These are phyloP conservation scores for Prunus kanzakura DNA, from an alignment of 306 rosid species.

Conservation along the genomic window DNA sequence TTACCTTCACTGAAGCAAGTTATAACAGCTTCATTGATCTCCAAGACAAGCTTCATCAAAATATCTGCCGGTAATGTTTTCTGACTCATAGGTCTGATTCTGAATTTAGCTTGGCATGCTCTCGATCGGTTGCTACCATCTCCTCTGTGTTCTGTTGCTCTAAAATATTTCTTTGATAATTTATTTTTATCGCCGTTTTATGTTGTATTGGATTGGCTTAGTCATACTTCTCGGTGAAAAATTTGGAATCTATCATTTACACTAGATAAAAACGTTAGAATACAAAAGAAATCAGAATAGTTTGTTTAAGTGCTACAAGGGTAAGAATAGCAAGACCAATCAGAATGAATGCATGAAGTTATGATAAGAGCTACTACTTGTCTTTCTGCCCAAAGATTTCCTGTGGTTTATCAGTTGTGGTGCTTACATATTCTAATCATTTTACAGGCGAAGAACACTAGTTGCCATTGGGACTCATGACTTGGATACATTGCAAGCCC, in stretches of 20 bases:
- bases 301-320: background rate
- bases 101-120: slow-evolving; percentile 7
- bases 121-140: background rate
- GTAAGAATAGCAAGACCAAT: background rate
- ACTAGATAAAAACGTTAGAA: background rate
- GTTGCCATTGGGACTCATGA: slow-evolving; percentile 99
- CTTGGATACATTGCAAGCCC: slow-evolving; percentile 72
- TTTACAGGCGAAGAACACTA: slow-evolving; percentile 75
- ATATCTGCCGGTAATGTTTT: slow-evolving; percentile 80
- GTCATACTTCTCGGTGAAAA: no score
- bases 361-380: background rate
- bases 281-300: background rate
- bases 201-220: background rate
- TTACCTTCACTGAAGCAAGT: slow-evolving; percentile 65
- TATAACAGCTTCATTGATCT: slow-evolving; percentile 93
- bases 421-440: slow-evolving; percentile 7
- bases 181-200: background rate
- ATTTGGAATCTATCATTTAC: no score
- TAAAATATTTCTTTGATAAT: background rate
- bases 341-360: background rate
- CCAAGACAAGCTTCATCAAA: slow-evolving; percentile 97
- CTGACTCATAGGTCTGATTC: slow-evolving; percentile 3
- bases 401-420: slow-evolving; percentile 5
- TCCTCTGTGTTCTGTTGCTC: background rate
- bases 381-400: background rate